Evolutionary conservation across 208 protist species (phyloP).

Genomic region (Crithidia mellificae): DNA sequence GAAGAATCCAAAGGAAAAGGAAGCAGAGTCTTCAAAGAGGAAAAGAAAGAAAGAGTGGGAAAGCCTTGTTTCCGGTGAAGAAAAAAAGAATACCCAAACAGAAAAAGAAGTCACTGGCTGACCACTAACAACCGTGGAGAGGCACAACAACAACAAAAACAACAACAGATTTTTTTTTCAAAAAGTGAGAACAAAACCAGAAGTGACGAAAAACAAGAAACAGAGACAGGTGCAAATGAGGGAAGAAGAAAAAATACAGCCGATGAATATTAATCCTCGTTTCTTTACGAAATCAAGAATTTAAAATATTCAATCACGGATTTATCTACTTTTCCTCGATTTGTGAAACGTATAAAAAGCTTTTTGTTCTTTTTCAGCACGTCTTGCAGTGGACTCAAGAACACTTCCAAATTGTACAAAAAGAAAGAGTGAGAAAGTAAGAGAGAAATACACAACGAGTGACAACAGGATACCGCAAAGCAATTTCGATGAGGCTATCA

Average conservation of each 20-base stretch:
- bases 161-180: not conserved
- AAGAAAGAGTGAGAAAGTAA: not conserved
- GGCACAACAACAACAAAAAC: not conserved
- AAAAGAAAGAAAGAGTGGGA: not conserved
- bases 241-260: too few species aligned
- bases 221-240: too few species aligned
- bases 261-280: not conserved
- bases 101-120: conserved; percentile 10
- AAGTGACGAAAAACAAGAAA: not conserved
- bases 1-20: too few species aligned
- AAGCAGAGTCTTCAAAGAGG: not conserved
- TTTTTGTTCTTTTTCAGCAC: not conserved
- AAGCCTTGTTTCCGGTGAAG: not conserved
- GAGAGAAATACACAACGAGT: not conserved
- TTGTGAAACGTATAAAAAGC: not conserved
- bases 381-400: not conserved
- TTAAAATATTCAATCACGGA: not conserved
- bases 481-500: not conserved
- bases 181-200: not conserved
- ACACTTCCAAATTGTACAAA: not conserved
- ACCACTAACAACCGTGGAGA: not conserved
- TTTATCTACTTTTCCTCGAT: not conserved
- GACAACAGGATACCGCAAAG: too few species aligned
- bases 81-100: conserved; percentile 13
- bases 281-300: not conserved